These are phyloP conservation scores for Petrea volubilis DNA, from an alignment of 257 asterid species.

Conservation along the genomic window DNA sequence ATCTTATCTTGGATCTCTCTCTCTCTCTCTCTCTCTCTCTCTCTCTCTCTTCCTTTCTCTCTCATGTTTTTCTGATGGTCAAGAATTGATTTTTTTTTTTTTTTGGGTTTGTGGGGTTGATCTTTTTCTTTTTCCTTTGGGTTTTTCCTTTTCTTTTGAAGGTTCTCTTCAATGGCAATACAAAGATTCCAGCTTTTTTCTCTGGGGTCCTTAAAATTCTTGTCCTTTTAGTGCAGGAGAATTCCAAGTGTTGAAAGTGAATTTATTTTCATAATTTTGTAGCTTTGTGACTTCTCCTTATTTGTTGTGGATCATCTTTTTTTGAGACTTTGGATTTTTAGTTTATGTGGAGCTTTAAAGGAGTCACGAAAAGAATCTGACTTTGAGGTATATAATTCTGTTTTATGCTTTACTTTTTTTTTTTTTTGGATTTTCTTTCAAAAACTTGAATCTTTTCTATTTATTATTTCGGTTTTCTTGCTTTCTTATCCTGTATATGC, in stretches of 20 bases:
- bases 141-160: constrained; percentile 15
- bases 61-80: too few relatives aligned
- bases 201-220: constrained; percentile 37
- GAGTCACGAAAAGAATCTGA: constrained; percentile 26
- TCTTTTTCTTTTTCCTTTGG: not conserved
- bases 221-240: constrained; percentile 38
- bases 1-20: constrained; percentile 51
- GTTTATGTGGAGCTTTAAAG: constrained; percentile 16
- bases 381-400: constrained; percentile 37
- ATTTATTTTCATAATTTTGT: constrained; percentile 1
- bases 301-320: constrained; percentile 20
- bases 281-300: constrained; percentile 29
- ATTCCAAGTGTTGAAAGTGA: constrained; percentile 22
- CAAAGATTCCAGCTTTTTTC: constrained; percentile 34
- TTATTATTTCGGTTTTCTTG: constrained; percentile 8
- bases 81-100: constrained; percentile 6
- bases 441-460: not conserved
- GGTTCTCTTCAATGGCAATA: constrained; percentile 38
- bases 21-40: constrained; percentile 16
- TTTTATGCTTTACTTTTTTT: not conserved
- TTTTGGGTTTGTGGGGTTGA: constrained; percentile 10
- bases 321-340: constrained; percentile 17
- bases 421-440: not conserved
- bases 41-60: too few relatives aligned
- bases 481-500: not conserved